Evolutionary conservation across 148 eudicot species (phyloP).

Genomic region (Persicaria maculosa): DNA sequence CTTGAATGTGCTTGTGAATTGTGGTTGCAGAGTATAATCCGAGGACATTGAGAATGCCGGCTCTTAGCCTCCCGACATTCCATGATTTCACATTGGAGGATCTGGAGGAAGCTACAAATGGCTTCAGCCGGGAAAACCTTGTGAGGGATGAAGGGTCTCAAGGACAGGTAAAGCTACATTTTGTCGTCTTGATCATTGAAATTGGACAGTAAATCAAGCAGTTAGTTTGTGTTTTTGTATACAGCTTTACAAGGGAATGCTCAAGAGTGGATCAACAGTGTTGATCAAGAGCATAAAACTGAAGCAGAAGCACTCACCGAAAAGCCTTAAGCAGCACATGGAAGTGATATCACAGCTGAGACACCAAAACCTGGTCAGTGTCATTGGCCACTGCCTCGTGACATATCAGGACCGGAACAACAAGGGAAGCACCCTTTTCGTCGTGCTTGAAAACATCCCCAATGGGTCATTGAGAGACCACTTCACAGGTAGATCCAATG

Average conservation of each 20-base stretch:
- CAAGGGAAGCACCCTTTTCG: conserved; percentile 49
- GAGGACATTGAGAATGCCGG: conserved; percentile 43
- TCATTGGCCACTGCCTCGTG: conserved; percentile 76
- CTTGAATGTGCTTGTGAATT: not conserved
- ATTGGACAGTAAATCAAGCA: not conserved
- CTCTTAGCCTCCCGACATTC: conserved; percentile 66
- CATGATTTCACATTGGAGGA: conserved; percentile 65
- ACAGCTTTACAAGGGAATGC: conserved; percentile 72
- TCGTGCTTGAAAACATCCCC: conserved; percentile 62
- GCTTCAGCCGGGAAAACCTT: conserved; percentile 59
- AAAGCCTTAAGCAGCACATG: conserved; percentile 60
- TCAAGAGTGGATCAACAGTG: conserved; percentile 59
- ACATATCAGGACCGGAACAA: conserved; percentile 53
- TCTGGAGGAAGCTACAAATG: conserved; percentile 82
- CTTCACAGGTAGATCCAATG: conserved; percentile 42
- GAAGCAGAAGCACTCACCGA: conserved; percentile 70
- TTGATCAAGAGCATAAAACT: conserved; percentile 59
- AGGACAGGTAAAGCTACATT: conserved; percentile 43
- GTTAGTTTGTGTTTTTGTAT: not conserved
- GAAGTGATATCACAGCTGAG: conserved; percentile 70
- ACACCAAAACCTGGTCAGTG: conserved; percentile 71
- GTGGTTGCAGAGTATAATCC: conserved; percentile 49
- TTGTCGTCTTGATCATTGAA: not conserved
- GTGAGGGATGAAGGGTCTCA: conserved; percentile 51
- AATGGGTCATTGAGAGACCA: conserved; percentile 80